Conservation (phyloP, 1,284 basidiomycete genomes). For the Tilletia horrida region DNA sequence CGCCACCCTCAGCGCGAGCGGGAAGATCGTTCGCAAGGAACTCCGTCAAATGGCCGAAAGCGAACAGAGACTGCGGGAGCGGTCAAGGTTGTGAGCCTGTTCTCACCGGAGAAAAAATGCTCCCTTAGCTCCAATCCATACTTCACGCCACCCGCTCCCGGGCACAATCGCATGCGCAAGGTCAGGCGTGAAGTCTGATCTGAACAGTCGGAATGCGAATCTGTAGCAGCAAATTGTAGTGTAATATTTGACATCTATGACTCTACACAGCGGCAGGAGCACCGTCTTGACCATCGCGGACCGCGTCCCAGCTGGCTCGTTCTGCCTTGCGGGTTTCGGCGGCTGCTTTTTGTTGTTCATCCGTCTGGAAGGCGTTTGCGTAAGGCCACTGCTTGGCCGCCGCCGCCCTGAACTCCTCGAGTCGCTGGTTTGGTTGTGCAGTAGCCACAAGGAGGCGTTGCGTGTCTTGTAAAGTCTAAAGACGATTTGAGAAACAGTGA, state of each 20-base stretch:
- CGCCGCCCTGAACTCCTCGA: conserved; percentile 43
- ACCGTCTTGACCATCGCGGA: background rate
- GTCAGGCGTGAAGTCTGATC: too few species aligned
- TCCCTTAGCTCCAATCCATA: too few species aligned
- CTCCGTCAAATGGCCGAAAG: background rate
- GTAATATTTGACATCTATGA: background rate
- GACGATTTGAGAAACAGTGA: conserved; percentile 63
- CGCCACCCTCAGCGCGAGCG: conserved; percentile 33
- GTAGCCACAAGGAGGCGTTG: background rate
- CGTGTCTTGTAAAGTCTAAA: conserved; percentile 3
- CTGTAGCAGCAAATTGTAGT: too few species aligned
- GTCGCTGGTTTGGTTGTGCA: conserved; percentile 25
- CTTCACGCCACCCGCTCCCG: too few species aligned
- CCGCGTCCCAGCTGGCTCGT: conserved; percentile 30
- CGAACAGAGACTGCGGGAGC: background rate
- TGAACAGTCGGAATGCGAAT: too few species aligned
- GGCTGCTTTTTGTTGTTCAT: conserved; percentile 41
- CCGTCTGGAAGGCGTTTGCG: conserved; percentile 55
- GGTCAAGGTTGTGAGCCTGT: background rate
- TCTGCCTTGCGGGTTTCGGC: conserved; percentile 35
- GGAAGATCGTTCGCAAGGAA: conserved; percentile 46
- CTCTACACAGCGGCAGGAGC: background rate
- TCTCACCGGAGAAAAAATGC: too few species aligned
- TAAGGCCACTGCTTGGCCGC: conserved; percentile 51
- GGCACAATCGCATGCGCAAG: too few species aligned